Conservation (phyloP, 1,284 basidiomycete species). For the Pholiota adiposa region DNA sequence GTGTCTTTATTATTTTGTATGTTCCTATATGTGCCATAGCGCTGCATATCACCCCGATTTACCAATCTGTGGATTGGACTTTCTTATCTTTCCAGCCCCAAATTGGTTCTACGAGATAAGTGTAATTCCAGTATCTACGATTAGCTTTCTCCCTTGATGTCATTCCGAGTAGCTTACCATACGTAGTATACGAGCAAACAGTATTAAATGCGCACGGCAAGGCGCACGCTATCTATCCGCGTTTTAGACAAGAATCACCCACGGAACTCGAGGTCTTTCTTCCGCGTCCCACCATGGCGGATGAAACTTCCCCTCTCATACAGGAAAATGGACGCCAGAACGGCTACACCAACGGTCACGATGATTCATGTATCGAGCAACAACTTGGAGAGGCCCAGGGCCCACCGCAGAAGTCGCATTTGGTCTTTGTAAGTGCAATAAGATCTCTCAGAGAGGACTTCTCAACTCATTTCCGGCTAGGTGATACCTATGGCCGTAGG, state of each 20-base stretch:
- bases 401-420: constrained; percentile 17
- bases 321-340: constrained; percentile 4
- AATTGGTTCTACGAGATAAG: too few relatives aligned
- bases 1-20: too few relatives aligned
- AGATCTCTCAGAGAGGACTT: not conserved
- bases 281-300: not conserved
- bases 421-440: constrained; percentile 13
- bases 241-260: not conserved
- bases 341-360: not conserved
- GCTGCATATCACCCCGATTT: too few relatives aligned
- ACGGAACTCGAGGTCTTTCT: not conserved
- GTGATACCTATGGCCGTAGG: constrained; percentile 61
- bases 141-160: too few relatives aligned
- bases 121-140: too few relatives aligned
- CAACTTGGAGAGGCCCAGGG: not conserved
- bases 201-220: too few relatives aligned
- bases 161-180: too few relatives aligned
- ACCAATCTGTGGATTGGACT: too few relatives aligned
- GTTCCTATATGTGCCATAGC: too few relatives aligned
- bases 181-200: too few relatives aligned
- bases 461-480: constrained; percentile 29
- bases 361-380: not conserved
- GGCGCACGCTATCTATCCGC: too few relatives aligned
- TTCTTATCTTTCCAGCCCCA: too few relatives aligned
- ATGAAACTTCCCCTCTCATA: constrained; percentile 33